A percentile compares a stretch with the other conserved stretches of the same genome.
These are phyloP conservation scores for Mucor velutinosus DNA, from an alignment of 371 early-diverging fungal species.

Conservation along the genomic window DNA sequence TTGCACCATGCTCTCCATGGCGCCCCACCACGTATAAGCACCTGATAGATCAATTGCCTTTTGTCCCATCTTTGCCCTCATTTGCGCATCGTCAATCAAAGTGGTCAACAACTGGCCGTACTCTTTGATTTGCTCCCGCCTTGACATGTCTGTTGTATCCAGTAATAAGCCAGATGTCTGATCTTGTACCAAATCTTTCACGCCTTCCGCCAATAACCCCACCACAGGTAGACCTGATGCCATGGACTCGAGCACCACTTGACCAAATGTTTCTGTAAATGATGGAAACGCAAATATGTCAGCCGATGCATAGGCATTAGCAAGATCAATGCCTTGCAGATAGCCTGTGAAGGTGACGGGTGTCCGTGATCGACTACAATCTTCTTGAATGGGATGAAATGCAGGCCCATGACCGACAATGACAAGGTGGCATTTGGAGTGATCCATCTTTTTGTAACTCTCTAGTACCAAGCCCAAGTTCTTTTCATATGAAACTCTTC, in stretches of 20 bases:
- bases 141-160: slow-evolving; percentile 18
- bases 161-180: slow-evolving; percentile 38
- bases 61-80: slow-evolving; percentile 21
- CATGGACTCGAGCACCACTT: slow-evolving; percentile 52
- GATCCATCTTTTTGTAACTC: slow-evolving; percentile 44
- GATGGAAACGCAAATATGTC: slow-evolving; percentile 56
- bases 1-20: slow-evolving; percentile 47
- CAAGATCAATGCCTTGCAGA: slow-evolving; percentile 36
- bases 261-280: slow-evolving; percentile 52
- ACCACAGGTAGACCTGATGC: slow-evolving; percentile 49
- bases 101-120: slow-evolving; percentile 25
- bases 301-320: slow-evolving; percentile 50
- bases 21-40: slow-evolving; percentile 48
- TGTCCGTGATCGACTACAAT: slow-evolving; percentile 16
- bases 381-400: slow-evolving; percentile 30
- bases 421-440: slow-evolving; percentile 44
- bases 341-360: slow-evolving; percentile 55
- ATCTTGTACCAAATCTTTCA: slow-evolving; percentile 43
- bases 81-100: slow-evolving; percentile 16
- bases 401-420: slow-evolving; percentile 56
- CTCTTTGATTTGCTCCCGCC: slow-evolving; percentile 13
- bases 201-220: slow-evolving; percentile 49
- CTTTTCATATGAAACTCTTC: slow-evolving; percentile 51
- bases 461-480: slow-evolving; percentile 43
- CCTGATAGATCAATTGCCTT: slow-evolving; percentile 27